Evolutionary conservation across 805 yeast species (phyloP).

Genomic region (Candida maesae): DNA sequence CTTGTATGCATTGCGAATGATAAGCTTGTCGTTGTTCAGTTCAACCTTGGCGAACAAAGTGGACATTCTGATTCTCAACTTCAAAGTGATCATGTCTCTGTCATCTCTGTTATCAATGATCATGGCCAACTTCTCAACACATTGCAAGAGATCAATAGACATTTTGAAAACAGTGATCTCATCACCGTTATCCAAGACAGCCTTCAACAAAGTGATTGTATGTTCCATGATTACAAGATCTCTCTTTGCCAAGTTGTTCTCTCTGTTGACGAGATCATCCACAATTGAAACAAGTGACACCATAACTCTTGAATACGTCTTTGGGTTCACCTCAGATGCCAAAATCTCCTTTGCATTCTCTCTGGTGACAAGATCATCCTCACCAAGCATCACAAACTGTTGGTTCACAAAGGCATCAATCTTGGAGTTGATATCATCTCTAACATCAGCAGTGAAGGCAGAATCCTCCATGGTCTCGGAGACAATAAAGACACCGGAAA

Average conservation of each 20-base stretch:
- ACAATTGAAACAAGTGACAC: conserved; percentile 39
- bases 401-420: conserved; percentile 47
- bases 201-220: conserved; percentile 42
- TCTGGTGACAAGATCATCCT: conserved; percentile 50
- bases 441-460: conserved; percentile 18
- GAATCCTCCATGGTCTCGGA: conserved; percentile 19
- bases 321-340: conserved; percentile 60
- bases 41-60: conserved; percentile 36
- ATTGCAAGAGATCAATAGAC: conserved; percentile 31
- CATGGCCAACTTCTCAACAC: conserved; percentile 18
- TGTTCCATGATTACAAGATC: conserved; percentile 45
- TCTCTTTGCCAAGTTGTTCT: conserved; percentile 21
- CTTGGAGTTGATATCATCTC: conserved; percentile 32
- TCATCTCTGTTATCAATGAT: conserved; percentile 16
- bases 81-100: conserved; percentile 19
- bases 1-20: conserved; percentile 42
- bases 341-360: conserved; percentile 72
- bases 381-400: conserved; percentile 46
- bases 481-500: conserved; percentile 58
- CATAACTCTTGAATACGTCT: conserved; percentile 46
- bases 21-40: conserved; percentile 30
- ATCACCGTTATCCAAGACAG: conserved; percentile 33
- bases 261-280: conserved; percentile 27
- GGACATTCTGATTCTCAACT: conserved; percentile 42
- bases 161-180: conserved; percentile 29